Evolutionary conservation across 306 rosid species (phyloP).

Genomic region (Vigna trinervia): DNA sequence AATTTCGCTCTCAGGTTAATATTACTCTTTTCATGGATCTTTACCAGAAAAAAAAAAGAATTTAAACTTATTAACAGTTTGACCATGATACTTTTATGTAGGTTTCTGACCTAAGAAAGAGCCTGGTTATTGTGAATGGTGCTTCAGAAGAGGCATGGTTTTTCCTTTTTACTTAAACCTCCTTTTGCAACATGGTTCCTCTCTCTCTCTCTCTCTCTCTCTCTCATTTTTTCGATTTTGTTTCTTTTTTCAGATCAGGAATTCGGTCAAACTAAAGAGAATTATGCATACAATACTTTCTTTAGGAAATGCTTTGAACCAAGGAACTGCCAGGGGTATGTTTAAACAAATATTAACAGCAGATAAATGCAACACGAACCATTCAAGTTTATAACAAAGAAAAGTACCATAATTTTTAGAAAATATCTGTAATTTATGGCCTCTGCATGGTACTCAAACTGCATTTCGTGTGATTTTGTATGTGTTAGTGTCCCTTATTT

Average conservation of each 20-base stretch:
- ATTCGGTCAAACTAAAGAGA: slow-evolving; percentile 88
- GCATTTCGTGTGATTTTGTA: slow-evolving; percentile 1
- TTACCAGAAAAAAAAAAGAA: slow-evolving; percentile 23
- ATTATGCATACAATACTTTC: slow-evolving; percentile 96
- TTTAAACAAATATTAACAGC: slow-evolving; percentile 41
- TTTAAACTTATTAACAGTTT: slow-evolving; percentile 37
- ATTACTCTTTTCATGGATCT: slow-evolving; percentile 13
- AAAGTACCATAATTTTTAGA: slow-evolving; percentile 9
- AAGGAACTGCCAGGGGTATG: slow-evolving; percentile 95
- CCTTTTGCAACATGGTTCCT: slow-evolving; percentile 30
- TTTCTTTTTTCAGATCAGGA: slow-evolving; percentile 69
- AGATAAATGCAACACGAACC: slow-evolving; percentile 35
- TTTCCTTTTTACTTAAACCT: slow-evolving; percentile 41
- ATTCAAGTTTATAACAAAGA: slow-evolving; percentile 12
- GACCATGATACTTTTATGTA: slow-evolving; percentile 53
- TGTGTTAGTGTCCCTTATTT: slow-evolving; percentile 1
- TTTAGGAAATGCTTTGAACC: slow-evolving; percentile 95
- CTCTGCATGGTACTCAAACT: slow-evolving; percentile 15
- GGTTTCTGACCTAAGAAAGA: slow-evolving; percentile 81
- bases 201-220: background rate
- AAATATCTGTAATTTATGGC: slow-evolving; percentile 26
- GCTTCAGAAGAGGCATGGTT: slow-evolving; percentile 83
- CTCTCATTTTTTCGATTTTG: slow-evolving; percentile 15
- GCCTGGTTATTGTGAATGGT: slow-evolving; percentile 72
- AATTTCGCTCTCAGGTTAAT: slow-evolving; percentile 83